Percentiles rank a stretch among this genome's conserved stretches.
Evolutionary conservation across 495 filamentous ascomycete genomes (phyloP).

Genomic region (Aspergillus haitiensis): DNA sequence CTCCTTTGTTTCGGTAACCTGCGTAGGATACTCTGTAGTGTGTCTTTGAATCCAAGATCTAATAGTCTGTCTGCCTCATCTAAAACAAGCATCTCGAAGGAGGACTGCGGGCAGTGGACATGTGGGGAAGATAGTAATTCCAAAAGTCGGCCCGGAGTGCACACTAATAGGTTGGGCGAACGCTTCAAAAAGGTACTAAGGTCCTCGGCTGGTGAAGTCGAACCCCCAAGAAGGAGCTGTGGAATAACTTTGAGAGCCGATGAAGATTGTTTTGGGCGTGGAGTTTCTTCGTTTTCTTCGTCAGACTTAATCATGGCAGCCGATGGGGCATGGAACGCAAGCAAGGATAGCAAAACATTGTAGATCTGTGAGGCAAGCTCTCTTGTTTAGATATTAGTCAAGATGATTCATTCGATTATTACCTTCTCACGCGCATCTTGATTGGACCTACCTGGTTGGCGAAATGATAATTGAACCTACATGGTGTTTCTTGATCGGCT

Average conservation of each 20-base stretch:
- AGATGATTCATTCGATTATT: not conserved
- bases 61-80: conserved; percentile 93
- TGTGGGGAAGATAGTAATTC: conserved; percentile 89
- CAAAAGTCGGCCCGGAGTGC: conserved; percentile 83
- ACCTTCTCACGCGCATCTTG: not conserved
- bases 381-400: conserved; percentile 39
- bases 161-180: conserved; percentile 83
- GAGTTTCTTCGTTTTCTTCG: conserved; percentile 52
- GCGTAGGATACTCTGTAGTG: conserved; percentile 79
- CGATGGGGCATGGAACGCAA: conserved; percentile 82
- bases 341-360: conserved; percentile 70
- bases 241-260: conserved; percentile 65
- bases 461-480: conserved; percentile 88
- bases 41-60: conserved; percentile 93
- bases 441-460: conserved; percentile 63
- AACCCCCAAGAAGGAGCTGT: conserved; percentile 87
- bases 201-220: conserved; percentile 79
- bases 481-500: conserved; percentile 82
- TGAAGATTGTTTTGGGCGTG: conserved; percentile 50
- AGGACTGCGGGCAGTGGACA: conserved; percentile 83
- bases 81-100: conserved; percentile 85
- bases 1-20: conserved; percentile 88
- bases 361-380: conserved; percentile 92
- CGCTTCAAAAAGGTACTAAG: conserved; percentile 73
- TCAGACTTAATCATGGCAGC: conserved; percentile 56